phyloP scores from a whole-genome alignment of 768 basidiomycete genomes.

The Dictyophora rubrovolvata region DNA sequence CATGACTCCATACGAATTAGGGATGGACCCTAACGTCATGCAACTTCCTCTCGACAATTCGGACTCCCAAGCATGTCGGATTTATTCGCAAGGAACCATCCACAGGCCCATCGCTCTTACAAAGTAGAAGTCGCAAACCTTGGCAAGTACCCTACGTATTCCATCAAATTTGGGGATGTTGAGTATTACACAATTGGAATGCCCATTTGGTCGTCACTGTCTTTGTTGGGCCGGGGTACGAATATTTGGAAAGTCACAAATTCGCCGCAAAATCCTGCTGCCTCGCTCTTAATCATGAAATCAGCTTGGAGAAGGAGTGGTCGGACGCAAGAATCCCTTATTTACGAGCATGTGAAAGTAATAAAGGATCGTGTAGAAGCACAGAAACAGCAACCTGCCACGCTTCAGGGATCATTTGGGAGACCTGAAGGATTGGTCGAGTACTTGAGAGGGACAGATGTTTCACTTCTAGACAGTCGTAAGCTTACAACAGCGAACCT shows the following conservation, averaged over 20 bases:
- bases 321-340: neutral
- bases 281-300: conserved; percentile 1
- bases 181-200: neutral
- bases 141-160: too few relatives aligned
- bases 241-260: conserved; percentile 10
- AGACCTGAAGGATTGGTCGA: neutral
- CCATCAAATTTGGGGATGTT: too few relatives aligned
- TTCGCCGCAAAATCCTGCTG: neutral
- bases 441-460: neutral
- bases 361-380: too few relatives aligned
- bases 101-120: too few relatives aligned
- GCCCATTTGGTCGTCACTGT: conserved; percentile 4
- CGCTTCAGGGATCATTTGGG: too few relatives aligned
- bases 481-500: neutral
- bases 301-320: conserved; percentile 4
- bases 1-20: neutral
- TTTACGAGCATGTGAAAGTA: too few relatives aligned
- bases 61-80: neutral
- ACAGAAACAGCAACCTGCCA: too few relatives aligned
- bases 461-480: neutral
- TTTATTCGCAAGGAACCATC: too few relatives aligned
- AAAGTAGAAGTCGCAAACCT: too few relatives aligned
- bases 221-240: conserved; percentile 13
- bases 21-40: too few relatives aligned
- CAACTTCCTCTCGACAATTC: neutral